Evolutionary conservation across 805 yeast genomes (phyloP).

Genomic region (Candida ipomoeae): DNA sequence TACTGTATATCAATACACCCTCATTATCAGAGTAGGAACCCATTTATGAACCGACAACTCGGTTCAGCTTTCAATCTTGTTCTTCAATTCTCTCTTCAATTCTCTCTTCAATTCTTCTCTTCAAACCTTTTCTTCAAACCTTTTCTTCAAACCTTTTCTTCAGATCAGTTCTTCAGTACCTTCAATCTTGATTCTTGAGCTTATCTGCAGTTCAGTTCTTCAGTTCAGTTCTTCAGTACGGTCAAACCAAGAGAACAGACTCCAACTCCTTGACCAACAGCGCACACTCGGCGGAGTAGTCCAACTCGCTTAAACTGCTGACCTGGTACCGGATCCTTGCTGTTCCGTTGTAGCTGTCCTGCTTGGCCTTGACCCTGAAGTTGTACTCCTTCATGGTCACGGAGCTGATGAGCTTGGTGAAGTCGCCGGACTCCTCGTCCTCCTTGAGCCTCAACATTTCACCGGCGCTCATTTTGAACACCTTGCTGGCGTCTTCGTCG

Average conservation of each 20-base stretch:
- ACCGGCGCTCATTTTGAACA: conserved; percentile 65
- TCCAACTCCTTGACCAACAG: conserved; percentile 45
- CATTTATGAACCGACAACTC: no score
- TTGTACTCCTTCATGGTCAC: conserved; percentile 63
- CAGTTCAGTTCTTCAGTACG: no score
- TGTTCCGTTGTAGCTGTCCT: conserved; percentile 78
- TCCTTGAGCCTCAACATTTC: conserved; percentile 46
- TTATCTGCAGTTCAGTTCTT: no score
- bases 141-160: no score
- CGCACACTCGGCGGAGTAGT: conserved; percentile 58
- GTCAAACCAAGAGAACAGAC: conserved; percentile 7
- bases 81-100: no score
- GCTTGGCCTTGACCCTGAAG: conserved; percentile 77
- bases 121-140: no score
- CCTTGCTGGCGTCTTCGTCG: conserved; percentile 72
- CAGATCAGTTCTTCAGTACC: no score
- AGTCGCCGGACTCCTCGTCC: conserved; percentile 38
- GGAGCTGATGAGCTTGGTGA: conserved; percentile 42
- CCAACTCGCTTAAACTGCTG: conserved; percentile 47
- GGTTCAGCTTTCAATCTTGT: no score
- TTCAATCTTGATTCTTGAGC: no score
- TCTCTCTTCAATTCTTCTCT: no score
- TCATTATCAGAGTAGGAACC: no score
- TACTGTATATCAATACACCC: no score
- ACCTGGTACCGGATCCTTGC: conserved; percentile 73